Percentiles rank a stretch among this genome's conserved stretches.
Conservation (phyloP, 2,329 filamentous ascomycete genomes). For the Alternaria infectoria region DNA sequence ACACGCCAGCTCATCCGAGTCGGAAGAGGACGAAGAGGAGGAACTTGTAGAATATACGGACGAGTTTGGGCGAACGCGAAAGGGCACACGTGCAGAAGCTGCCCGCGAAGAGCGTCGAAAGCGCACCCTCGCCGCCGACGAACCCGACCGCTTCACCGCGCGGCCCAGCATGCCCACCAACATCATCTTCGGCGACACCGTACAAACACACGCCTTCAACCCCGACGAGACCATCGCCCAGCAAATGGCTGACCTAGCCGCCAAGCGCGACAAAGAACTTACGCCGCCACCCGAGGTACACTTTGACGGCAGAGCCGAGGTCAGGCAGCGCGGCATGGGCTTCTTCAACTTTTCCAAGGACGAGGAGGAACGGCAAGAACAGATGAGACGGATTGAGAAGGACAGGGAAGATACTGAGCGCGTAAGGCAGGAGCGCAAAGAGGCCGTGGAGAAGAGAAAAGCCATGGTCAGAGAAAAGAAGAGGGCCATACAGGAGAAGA, state of each 20-base stretch:
- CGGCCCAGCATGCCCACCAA: slow-evolving; percentile 69
- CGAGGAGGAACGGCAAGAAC: slow-evolving; percentile 67
- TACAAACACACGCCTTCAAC: slow-evolving; percentile 84
- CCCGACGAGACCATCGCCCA: slow-evolving; percentile 68
- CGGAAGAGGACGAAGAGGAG: slow-evolving; percentile 49
- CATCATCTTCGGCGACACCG: slow-evolving; percentile 82
- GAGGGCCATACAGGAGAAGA: slow-evolving; percentile 66
- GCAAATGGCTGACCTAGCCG: slow-evolving; percentile 79
- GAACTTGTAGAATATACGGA: slow-evolving; percentile 87
- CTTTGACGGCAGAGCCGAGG: slow-evolving; percentile 84
- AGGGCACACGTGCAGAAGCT: slow-evolving; percentile 72
- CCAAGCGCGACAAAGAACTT: slow-evolving; percentile 76
- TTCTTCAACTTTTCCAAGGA: slow-evolving; percentile 91
- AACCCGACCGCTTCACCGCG: slow-evolving; percentile 72
- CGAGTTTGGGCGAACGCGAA: slow-evolving; percentile 86
- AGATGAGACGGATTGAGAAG: slow-evolving; percentile 77
- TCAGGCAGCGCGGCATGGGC: slow-evolving; percentile 84
- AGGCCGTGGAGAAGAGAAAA: slow-evolving; percentile 68
- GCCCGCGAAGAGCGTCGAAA: slow-evolving; percentile 66
- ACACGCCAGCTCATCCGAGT: slow-evolving; percentile 49
- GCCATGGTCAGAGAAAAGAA: slow-evolving; percentile 65
- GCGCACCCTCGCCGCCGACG: slow-evolving; percentile 62
- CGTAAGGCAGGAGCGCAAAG: slow-evolving; percentile 55
- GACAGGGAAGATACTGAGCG: slow-evolving; percentile 73
- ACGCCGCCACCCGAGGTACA: slow-evolving; percentile 83